Evolutionary conservation across 2,329 filamentous ascomycete species (phyloP).

Genomic region (Pseudocercospora fuligena): DNA sequence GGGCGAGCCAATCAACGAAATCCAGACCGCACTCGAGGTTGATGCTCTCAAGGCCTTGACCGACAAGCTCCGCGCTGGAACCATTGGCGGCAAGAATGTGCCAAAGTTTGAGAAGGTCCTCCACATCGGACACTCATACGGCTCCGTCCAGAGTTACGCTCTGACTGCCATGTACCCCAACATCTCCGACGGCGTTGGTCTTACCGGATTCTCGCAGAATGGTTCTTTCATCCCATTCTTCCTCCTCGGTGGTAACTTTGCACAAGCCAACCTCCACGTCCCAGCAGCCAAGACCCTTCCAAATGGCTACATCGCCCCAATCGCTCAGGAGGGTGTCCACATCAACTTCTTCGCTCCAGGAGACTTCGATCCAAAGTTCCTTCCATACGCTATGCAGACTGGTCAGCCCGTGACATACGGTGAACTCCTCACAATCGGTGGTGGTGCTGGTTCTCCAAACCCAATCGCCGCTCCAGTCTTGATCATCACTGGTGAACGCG

Average conservation of each 20-base stretch:
- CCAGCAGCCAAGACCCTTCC: conserved; percentile 38
- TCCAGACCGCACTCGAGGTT: conserved; percentile 64
- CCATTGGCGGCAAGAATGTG: conserved; percentile 48
- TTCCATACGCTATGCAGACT: conserved; percentile 51
- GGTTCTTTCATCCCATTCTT: conserved; percentile 48
- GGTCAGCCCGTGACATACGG: conserved; percentile 64
- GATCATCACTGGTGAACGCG: conserved; percentile 64
- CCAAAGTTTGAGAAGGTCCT: conserved; percentile 53
- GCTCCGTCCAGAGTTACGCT: conserved; percentile 62
- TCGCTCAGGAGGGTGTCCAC: conserved; percentile 55
- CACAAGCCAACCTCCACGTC: conserved; percentile 38
- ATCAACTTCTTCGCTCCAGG: conserved; percentile 55
- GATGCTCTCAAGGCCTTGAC: conserved; percentile 62
- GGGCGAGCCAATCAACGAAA: conserved; percentile 63
- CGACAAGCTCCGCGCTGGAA: conserved; percentile 51
- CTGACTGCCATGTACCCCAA: conserved; percentile 59
- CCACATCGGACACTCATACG: conserved; percentile 69
- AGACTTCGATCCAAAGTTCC: conserved; percentile 60
- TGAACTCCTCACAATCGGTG: conserved; percentile 62
- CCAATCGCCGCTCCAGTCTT: conserved; percentile 60
- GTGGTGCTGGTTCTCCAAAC: conserved; percentile 41
- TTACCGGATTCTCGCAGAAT: conserved; percentile 65
- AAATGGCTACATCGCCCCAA: conserved; percentile 60
- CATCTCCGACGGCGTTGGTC: conserved; percentile 61
- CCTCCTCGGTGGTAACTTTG: conserved; percentile 39